Base-by-base conservation (phyloP, 306 rosid genomes). In the Acacia confusa region DNA sequence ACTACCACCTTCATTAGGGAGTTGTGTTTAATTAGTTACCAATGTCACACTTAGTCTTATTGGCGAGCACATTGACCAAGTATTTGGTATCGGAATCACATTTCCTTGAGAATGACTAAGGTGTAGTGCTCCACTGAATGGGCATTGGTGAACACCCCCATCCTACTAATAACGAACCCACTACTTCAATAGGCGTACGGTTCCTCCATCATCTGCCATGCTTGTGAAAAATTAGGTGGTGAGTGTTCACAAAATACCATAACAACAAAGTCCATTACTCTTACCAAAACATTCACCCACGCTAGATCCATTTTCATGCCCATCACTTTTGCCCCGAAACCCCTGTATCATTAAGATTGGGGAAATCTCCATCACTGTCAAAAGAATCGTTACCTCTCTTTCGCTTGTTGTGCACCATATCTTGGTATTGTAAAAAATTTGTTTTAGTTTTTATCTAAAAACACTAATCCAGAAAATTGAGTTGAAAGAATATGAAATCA, bases 171-270 rank as follows among this genome's bases (percentile, higher is more conserved):
- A 75, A 95, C 92, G 79, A 95, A 95, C 44, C 99, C 99, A 79
- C 97, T 95, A 50, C 99, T 93, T 63, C 97, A 92, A 7, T 97
- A 91, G n/a, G n/a, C n/a, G 66, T 86, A 93, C 67, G 92, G 99
- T 78, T 96, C 85, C 88, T 93, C 93, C 83, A 97, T 85, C 93
- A 91, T 98, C n/a, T n/a, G n/a, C 99, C 99, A 95, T 1, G 98
- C 97, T n/a, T 93, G 78, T 28, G 99, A 95, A 79, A 95, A 93
- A 84, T 95, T 95, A 28, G 99, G 98, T 80, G 93, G 97, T 3
- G 99, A 93, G 48, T 95, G 99, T 9, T 89, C 94, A 32, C 98
- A 93, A 63, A 95, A 89, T 47, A 96, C 97, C 86, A 92, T 96
- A 72, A 96, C 99, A 77, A 96, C 97, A 14, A 97, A 87, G 81